phyloP scores from a whole-genome alignment of 1,284 basidiomycete species.

The Trichosporon faecale region DNA sequence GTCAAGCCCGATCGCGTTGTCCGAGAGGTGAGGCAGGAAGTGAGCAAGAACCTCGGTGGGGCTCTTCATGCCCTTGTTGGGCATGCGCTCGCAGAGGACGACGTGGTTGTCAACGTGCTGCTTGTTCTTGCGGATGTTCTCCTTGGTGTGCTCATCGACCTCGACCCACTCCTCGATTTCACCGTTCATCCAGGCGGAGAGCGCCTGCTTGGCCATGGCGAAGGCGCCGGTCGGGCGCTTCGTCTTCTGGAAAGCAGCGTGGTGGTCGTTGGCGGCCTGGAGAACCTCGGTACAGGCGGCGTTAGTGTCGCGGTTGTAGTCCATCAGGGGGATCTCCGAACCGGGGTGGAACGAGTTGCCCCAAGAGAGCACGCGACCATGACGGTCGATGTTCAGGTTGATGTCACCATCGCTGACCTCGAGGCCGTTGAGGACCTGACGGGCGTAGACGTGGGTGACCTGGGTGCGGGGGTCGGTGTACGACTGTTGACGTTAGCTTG shows the following conservation, averaged over 20 bases:
- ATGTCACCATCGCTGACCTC: slow-evolving; percentile 84
- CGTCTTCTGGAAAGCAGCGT: slow-evolving; percentile 13
- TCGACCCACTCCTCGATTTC: slow-evolving; percentile 18
- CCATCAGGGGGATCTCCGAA: neutral
- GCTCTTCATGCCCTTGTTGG: slow-evolving; percentile 20
- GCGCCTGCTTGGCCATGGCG: slow-evolving; percentile 38
- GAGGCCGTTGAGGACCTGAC: slow-evolving; percentile 74
- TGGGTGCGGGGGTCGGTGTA: slow-evolving; percentile 79
- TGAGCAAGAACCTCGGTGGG: slow-evolving; percentile 43
- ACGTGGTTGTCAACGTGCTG: slow-evolving; percentile 34
- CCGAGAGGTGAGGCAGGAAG: slow-evolving; percentile 43
- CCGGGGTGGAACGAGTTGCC: slow-evolving; percentile 57
- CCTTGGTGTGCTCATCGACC: slow-evolving; percentile 14
- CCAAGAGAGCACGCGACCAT: slow-evolving; percentile 72
- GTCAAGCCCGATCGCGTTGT: slow-evolving; percentile 21
- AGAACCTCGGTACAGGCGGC: slow-evolving; percentile 8
- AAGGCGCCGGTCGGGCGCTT: slow-evolving; percentile 53
- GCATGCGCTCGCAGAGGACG: slow-evolving; percentile 31
- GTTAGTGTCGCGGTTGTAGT: neutral
- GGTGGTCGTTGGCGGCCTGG: slow-evolving; percentile 17
- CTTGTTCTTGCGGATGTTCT: slow-evolving; percentile 30
- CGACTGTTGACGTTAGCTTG: slow-evolving; percentile 57
- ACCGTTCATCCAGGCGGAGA: neutral
- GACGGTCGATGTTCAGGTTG: slow-evolving; percentile 75
- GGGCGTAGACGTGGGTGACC: slow-evolving; percentile 78